Evolutionary conservation across 2,329 filamentous ascomycete species (phyloP).

Genomic region (Neonectria hederae): DNA sequence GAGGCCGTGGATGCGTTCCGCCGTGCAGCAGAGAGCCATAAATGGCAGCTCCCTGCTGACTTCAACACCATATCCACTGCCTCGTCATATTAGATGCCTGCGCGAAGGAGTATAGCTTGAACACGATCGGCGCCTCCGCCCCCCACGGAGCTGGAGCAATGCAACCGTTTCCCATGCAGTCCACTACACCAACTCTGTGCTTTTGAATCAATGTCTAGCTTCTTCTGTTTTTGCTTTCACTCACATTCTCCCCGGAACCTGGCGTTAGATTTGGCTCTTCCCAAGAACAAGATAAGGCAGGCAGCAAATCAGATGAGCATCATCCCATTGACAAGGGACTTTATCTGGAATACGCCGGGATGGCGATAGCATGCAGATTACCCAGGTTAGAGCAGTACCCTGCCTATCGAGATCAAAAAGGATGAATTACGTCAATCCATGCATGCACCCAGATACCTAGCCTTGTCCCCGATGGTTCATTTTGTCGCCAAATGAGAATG

Average conservation of each 20-base stretch:
- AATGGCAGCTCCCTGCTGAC: slow-evolving; percentile 76
- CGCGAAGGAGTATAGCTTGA: background rate
- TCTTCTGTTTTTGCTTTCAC: background rate
- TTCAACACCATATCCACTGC: slow-evolving; percentile 57
- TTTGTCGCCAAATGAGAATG: background rate
- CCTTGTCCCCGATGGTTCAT: background rate
- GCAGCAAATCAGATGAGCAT: slow-evolving; percentile 5
- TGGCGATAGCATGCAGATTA: background rate
- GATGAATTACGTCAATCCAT: background rate
- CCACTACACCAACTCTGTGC: background rate
- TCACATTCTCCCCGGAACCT: background rate
- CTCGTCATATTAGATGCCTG: slow-evolving; percentile 5
- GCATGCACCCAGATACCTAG: background rate
- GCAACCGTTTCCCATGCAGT: background rate
- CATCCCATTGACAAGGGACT: slow-evolving; percentile 11
- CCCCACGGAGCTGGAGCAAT: background rate
- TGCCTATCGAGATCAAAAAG: background rate
- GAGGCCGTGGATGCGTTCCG: slow-evolving; percentile 81
- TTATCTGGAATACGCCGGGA: background rate
- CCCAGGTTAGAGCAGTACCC: background rate
- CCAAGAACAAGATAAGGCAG: slow-evolving; percentile 11
- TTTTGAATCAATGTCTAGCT: too few species aligned
- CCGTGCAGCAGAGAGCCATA: slow-evolving; percentile 72
- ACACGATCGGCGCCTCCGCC: background rate
- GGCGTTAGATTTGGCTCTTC: background rate